A percentile compares a stretch with the other conserved stretches of the same genome.
Evolutionary conservation across 495 filamentous ascomycete species (phyloP).

Genomic region (Glonium stellatum): DNA sequence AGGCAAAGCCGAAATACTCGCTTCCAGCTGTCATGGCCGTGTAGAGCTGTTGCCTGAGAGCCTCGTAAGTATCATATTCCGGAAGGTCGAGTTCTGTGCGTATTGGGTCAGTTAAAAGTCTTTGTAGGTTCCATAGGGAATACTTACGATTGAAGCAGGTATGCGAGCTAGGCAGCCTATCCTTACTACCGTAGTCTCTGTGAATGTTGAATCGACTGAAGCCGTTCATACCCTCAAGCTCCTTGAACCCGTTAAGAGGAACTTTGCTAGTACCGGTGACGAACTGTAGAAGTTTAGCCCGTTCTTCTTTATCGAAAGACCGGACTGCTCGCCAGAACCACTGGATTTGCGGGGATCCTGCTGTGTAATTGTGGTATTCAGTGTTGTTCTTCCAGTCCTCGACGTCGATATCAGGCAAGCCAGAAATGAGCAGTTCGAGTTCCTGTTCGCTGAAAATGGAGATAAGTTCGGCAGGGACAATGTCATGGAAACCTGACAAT

Average conservation of each 20-base stretch:
- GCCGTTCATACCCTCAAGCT: constrained; percentile 98
- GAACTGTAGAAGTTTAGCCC: constrained; percentile 94
- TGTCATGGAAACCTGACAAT: constrained; percentile 82
- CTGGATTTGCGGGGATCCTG: constrained; percentile 92
- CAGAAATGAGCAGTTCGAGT: constrained; percentile 92
- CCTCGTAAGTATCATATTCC: constrained; percentile 95
- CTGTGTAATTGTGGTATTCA: constrained; percentile 96
- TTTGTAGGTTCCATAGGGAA: neutral
- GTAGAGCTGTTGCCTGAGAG: constrained; percentile 75
- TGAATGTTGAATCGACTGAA: constrained; percentile 98
- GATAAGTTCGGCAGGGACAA: constrained; percentile 89
- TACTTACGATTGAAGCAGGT: constrained; percentile 99
- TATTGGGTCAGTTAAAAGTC: constrained; percentile 25
- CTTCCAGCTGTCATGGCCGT: constrained; percentile 92
- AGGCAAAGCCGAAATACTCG: constrained; percentile 98
- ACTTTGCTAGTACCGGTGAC: constrained; percentile 98
- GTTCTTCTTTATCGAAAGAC: constrained; percentile 98
- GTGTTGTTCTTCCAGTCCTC: constrained; percentile 99
- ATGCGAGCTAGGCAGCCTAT: constrained; percentile 90
- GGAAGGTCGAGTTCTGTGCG: constrained; percentile 89
- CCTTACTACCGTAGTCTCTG: constrained; percentile 95
- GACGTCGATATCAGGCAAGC: constrained; percentile 91
- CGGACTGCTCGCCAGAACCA: constrained; percentile 99
- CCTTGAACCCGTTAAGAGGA: constrained; percentile 96
- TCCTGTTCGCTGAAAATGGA: constrained; percentile 99